Conservation (phyloP, 495 filamentous ascomycete genomes). For the Aspergillus haitiensis region DNA sequence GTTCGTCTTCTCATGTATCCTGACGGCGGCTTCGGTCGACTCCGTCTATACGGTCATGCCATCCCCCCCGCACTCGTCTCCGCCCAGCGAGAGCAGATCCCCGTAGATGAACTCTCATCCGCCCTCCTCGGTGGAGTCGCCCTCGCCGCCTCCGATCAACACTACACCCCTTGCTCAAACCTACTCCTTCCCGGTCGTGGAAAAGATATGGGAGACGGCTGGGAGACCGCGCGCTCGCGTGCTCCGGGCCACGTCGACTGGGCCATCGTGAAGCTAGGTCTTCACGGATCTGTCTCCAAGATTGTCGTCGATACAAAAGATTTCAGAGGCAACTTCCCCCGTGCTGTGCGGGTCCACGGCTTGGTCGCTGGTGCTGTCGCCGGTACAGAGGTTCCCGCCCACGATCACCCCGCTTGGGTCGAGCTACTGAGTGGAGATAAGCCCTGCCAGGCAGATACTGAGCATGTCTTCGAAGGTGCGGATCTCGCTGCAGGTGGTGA, state of each 20-base stretch:
- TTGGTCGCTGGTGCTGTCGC: slow-evolving; percentile 61
- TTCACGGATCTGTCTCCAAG: slow-evolving; percentile 65
- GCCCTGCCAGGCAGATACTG: slow-evolving; percentile 71
- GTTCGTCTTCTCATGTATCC: slow-evolving; percentile 88
- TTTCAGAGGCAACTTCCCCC: slow-evolving; percentile 88
- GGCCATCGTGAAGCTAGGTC: slow-evolving; percentile 76
- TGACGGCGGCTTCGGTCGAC: slow-evolving; percentile 89
- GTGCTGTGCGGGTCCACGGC: slow-evolving; percentile 61
- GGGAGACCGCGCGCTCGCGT: slow-evolving; percentile 84
- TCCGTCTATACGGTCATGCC: slow-evolving; percentile 77
- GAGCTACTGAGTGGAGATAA: slow-evolving; percentile 65
- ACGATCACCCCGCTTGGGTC: slow-evolving; percentile 67
- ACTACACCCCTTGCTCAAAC: slow-evolving; percentile 83
- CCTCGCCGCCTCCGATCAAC: slow-evolving; percentile 75
- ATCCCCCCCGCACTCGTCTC: slow-evolving; percentile 41
- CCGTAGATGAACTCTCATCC: slow-evolving; percentile 79
- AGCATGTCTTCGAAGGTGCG: slow-evolving; percentile 66
- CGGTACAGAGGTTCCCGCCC: slow-evolving; percentile 52
- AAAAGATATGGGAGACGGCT: slow-evolving; percentile 91
- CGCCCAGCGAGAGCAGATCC: slow-evolving; percentile 21
- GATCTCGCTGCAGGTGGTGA: slow-evolving; percentile 36
- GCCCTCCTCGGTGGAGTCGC: slow-evolving; percentile 80
- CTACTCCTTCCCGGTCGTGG: slow-evolving; percentile 82
- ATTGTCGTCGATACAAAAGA: slow-evolving; percentile 85
- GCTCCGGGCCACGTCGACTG: slow-evolving; percentile 80